Base-by-base conservation (phyloP, 306 rosid genomes). In the Malus sylvestris region DNA sequence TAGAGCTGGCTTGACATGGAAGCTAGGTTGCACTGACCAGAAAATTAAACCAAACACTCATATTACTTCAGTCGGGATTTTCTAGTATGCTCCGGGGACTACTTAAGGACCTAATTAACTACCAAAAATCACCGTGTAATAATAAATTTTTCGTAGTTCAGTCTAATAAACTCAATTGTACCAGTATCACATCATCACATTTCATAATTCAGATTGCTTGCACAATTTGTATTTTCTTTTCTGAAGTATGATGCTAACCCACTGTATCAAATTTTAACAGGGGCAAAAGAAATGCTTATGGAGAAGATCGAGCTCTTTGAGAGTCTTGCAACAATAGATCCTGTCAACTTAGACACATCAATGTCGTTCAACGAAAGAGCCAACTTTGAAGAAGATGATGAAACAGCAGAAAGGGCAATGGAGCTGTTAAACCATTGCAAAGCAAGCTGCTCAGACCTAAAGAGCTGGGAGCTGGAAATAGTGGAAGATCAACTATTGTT, bases 231-330 rank as follows among this genome's bases (percentile, higher is more conserved):
- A 22, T 13, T 35, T 27, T 4, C 25, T 57, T 13, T 71, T 15
- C 53, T 49, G 1, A 29, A 33, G 23, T 35, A 55, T 20, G 27
- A 19, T 58, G 53, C 68, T 73, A 60, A 73, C 64, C 42, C 42
- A 23, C 27, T 59, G 44, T 19, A 25, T 42, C 57, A 73, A 23
- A 4, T 83, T 81, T 67, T 40, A 76, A 74, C 86, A 91, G 96
- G 85, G 75, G 79, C 78, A 83, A 88, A 76, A 58, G 91, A 85
- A 71, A 87, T 82, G 73, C 81, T 79, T 49, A 72, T 80, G 53
- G 78, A 88, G 44, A 77, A 80, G 27, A 53, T 78, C 67, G 72
- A 85, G 33, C 79, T 38, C 67, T 82, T 90, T n/a, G 90, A 90
- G 81, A 75, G 22, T 67, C 81, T 83, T 40, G 80, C 79, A 35